Evolutionary conservation across 192 early-diverging fungal genomes (phyloP).

Genomic region (Entomortierella chlamydospora): DNA sequence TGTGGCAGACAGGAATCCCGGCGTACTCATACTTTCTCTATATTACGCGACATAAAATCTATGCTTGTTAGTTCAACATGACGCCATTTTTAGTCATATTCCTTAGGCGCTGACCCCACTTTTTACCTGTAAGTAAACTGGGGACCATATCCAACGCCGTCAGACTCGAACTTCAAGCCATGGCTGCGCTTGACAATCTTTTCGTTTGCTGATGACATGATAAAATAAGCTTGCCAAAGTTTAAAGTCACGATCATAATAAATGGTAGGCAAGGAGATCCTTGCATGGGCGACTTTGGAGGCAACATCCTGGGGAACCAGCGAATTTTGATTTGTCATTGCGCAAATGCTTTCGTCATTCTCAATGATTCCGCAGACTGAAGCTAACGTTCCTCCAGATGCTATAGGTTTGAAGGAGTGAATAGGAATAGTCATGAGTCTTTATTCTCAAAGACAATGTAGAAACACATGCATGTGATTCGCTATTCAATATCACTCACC

Average conservation of each 20-base stretch:
- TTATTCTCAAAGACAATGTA: background rate
- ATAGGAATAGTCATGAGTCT: background rate
- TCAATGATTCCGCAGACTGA: slow-evolving; percentile 30
- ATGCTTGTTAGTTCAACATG: background rate
- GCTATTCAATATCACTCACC: slow-evolving; percentile 38
- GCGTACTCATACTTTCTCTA: slow-evolving; percentile 69
- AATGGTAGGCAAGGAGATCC: slow-evolving; percentile 37
- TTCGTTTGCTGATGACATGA: slow-evolving; percentile 75
- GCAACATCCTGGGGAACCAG: slow-evolving; percentile 20
- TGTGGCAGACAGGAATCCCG: slow-evolving; percentile 53
- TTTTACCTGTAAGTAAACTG: slow-evolving; percentile 55
- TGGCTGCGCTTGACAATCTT: slow-evolving; percentile 73
- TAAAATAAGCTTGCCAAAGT: slow-evolving; percentile 70
- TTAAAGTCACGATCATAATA: slow-evolving; percentile 65
- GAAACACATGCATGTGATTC: background rate
- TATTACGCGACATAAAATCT: background rate
- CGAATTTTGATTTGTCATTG: slow-evolving; percentile 27
- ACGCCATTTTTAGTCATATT: background rate
- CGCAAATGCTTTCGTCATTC: background rate
- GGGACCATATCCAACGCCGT: slow-evolving; percentile 56
- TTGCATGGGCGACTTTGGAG: slow-evolving; percentile 27
- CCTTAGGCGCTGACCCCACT: background rate
- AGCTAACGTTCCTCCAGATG: slow-evolving; percentile 43
- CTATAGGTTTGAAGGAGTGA: slow-evolving; percentile 1
- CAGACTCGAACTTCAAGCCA: slow-evolving; percentile 57